Evolutionary conservation across 2,329 filamentous ascomycete species (phyloP).

Genomic region (Neopestalotiopsis sp.): DNA sequence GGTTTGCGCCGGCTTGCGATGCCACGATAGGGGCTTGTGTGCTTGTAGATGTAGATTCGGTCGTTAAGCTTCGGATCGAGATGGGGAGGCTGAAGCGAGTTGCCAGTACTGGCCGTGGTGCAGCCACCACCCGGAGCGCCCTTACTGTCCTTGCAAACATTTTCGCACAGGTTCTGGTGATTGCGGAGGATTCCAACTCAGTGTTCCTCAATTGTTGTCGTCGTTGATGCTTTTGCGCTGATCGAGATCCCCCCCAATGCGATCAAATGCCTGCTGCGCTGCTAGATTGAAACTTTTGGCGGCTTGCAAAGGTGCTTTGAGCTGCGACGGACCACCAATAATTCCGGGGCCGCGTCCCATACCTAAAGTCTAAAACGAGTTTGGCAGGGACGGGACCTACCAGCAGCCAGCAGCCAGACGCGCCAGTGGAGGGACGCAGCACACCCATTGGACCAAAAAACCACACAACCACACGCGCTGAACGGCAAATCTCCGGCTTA

Average conservation of each 20-base stretch:
- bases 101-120: constrained; percentile 16
- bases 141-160: constrained; percentile 30
- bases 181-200: not conserved
- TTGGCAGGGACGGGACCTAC: not conserved
- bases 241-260: not conserved
- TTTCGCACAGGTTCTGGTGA: not conserved
- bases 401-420: too few species aligned
- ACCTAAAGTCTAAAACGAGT: not conserved
- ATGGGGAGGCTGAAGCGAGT: constrained; percentile 22
- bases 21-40: constrained; percentile 11
- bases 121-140: constrained; percentile 26
- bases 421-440: too few species aligned
- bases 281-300: constrained; percentile 4
- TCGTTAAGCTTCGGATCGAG: constrained; percentile 25
- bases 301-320: not conserved
- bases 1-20: constrained; percentile 16
- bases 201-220: not conserved
- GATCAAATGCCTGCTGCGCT: not conserved
- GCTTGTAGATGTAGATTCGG: constrained; percentile 16
- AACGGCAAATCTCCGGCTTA: constrained; percentile 12
- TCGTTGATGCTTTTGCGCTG: not conserved
- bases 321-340: constrained; percentile 7
- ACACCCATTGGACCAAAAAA: too few species aligned
- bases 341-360: constrained; percentile 10
- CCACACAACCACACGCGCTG: not conserved